phyloP scores from a whole-genome alignment of 2,329 filamentous ascomycete species.

The Colletotrichum agaves region DNA sequence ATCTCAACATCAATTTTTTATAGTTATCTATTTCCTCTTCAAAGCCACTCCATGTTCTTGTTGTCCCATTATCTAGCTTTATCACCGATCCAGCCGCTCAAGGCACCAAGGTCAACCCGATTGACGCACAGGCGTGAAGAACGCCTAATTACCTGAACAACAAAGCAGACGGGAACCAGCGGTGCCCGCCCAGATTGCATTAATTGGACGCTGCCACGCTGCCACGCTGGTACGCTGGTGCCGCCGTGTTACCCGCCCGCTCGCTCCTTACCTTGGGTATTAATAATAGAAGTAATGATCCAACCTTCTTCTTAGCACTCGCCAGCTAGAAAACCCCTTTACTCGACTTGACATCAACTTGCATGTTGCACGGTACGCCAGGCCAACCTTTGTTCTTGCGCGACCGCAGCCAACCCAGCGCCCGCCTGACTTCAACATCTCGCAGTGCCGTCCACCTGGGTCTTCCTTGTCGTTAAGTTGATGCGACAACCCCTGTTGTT shows the following conservation, averaged over 20 bases:
- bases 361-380: not conserved
- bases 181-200: constrained; percentile 21
- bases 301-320: not conserved
- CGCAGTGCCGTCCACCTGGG: constrained; percentile 17
- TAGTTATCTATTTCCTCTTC: no score
- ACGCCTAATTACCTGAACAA: constrained; percentile 10
- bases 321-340: not conserved
- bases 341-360: not conserved
- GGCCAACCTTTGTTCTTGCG: constrained; percentile 14
- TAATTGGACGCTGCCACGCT: constrained; percentile 18
- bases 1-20: no score
- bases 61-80: no score
- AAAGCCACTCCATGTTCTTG: no score
- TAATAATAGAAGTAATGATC: constrained; percentile 23
- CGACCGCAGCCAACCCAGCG: not conserved
- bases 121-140: constrained; percentile 20
- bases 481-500: constrained; percentile 38
- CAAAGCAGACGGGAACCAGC: constrained; percentile 18
- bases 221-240: not conserved
- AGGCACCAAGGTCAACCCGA: not conserved
- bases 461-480: constrained; percentile 36
- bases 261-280: not conserved
- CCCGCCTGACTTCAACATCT: not conserved
- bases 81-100: not conserved
- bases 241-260: not conserved